Conservation (phyloP, 805 yeast species). For the Wickerhamiella allomyrinae region DNA sequence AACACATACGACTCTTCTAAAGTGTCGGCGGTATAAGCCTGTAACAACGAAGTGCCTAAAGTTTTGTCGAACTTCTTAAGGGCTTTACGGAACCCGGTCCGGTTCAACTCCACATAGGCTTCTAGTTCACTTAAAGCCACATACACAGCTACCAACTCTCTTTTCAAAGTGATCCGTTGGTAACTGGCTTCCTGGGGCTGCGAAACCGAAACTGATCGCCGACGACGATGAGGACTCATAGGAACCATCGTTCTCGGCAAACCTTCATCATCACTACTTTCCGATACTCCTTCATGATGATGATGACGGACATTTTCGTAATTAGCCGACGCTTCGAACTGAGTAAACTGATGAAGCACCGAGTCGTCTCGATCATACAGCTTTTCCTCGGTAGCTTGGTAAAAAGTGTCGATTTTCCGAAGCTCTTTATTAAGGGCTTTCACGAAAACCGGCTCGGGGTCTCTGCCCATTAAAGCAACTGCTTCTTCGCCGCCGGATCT, state of each 20-base stretch:
- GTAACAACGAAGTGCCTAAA: conserved; percentile 44
- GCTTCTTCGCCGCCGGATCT: conserved; percentile 19
- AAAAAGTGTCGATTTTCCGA: conserved; percentile 62
- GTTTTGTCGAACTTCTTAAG: conserved; percentile 86
- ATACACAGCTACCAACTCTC: conserved; percentile 33
- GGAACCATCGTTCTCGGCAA: neutral
- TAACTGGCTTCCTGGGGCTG: neutral
- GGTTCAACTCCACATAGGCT: conserved; percentile 70
- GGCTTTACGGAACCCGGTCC: conserved; percentile 79
- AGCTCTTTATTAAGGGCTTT: conserved; percentile 69
- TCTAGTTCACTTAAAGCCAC: conserved; percentile 69
- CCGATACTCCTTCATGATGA: neutral
- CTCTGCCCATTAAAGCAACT: conserved; percentile 26
- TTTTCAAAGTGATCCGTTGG: conserved; percentile 2
- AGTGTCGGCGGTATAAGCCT: conserved; percentile 36
- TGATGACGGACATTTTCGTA: neutral
- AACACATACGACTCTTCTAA: conserved; percentile 43
- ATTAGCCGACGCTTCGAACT: neutral
- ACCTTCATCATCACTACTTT: conserved; percentile 4
- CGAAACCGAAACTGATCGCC: neutral
- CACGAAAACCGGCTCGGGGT: conserved; percentile 45
- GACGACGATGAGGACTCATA: conserved; percentile 1
- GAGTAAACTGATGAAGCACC: conserved; percentile 35
- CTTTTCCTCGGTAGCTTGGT: conserved; percentile 47
- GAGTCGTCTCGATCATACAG: conserved; percentile 39